Conservation (phyloP, 2,329 filamentous ascomycete species). For the Teratosphaeria nubilosa region DNA sequence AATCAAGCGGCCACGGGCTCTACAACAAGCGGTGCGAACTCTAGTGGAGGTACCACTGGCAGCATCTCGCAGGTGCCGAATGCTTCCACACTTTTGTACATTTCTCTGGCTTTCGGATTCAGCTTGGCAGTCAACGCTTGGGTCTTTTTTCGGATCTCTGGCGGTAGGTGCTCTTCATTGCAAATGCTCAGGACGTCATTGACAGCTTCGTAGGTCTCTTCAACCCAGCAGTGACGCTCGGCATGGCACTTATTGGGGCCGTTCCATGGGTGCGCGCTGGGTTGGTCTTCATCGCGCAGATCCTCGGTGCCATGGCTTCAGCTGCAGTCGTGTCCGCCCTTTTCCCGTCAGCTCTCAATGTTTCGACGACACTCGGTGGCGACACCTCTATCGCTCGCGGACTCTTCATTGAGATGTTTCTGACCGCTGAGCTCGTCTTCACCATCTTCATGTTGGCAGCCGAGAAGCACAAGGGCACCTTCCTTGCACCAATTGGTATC, state of each 20-base stretch:
- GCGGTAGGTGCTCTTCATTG: conserved; percentile 15
- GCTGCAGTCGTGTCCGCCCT: conserved; percentile 35
- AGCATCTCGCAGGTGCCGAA: conserved; percentile 25
- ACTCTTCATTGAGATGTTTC: conserved; percentile 42
- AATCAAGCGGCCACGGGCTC: conserved; percentile 24
- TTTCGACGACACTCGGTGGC: conserved; percentile 35
- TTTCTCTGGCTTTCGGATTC: conserved; percentile 33
- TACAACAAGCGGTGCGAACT: conserved; percentile 4
- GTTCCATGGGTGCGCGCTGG: conserved; percentile 35
- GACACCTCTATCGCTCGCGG: conserved; percentile 35
- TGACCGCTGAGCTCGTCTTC: conserved; percentile 40
- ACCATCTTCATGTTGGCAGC: conserved; percentile 38
- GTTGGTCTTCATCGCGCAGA: conserved; percentile 36
- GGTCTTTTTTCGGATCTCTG: conserved; percentile 36
- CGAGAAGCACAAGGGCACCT: conserved; percentile 34
- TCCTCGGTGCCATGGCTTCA: conserved; percentile 36
- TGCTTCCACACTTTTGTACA: conserved; percentile 28
- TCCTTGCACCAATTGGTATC: conserved; percentile 36
- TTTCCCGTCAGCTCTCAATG: conserved; percentile 36
- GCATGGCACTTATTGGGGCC: conserved; percentile 38
- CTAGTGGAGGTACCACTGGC: conserved; percentile 3
- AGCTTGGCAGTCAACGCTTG: conserved; percentile 35
- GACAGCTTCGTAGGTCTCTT: conserved; percentile 19
- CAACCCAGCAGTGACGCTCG: conserved; percentile 36
- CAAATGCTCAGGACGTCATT: background rate